A percentile compares a stretch with the other conserved stretches of the same genome.
phyloP scores from a whole-genome alignment of 306 rosid genomes.

The Potentilla sterilis region DNA sequence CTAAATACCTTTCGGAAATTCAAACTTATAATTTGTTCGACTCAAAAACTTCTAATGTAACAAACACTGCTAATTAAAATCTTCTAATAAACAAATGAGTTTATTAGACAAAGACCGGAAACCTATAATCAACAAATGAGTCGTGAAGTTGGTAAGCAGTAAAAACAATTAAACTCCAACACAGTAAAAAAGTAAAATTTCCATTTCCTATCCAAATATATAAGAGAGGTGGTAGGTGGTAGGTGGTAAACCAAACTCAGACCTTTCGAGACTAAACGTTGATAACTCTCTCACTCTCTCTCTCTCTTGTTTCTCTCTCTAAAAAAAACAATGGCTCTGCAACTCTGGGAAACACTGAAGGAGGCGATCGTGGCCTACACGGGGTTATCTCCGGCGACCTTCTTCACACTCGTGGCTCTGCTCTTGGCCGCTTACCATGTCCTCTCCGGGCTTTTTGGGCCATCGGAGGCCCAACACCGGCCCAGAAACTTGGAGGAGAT shows the following conservation, averaged over 20 bases:
- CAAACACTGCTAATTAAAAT: too few relatives aligned
- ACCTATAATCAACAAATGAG: too few relatives aligned
- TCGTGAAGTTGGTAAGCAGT: too few relatives aligned
- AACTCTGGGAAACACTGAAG: conserved; percentile 79
- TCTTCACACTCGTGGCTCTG: conserved; percentile 69
- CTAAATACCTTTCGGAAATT: too few relatives aligned
- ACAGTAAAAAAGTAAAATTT: background rate
- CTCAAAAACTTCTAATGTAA: too few relatives aligned
- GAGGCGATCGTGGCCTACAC: conserved; percentile 79
- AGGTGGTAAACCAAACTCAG: background rate
- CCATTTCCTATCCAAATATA: background rate
- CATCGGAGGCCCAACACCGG: conserved; percentile 28
- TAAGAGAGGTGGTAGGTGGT: background rate
- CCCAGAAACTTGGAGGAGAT: conserved; percentile 40
- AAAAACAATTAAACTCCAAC: background rate
- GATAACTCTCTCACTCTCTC: background rate
- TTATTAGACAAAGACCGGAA: too few relatives aligned
- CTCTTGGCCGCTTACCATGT: conserved; percentile 57
- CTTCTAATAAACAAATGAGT: too few relatives aligned
- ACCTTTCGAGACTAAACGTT: background rate
- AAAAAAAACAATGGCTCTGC: conserved; percentile 51
- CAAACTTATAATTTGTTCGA: too few relatives aligned
- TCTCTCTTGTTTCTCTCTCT: background rate
- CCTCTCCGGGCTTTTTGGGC: conserved; percentile 57
- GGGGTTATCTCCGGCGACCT: conserved; percentile 80